Percentiles rank a stretch among this genome's conserved stretches.
These are phyloP conservation scores for Trichophaea hybrida DNA, from an alignment of 2,329 filamentous ascomycete genomes.

Conservation along the genomic window DNA sequence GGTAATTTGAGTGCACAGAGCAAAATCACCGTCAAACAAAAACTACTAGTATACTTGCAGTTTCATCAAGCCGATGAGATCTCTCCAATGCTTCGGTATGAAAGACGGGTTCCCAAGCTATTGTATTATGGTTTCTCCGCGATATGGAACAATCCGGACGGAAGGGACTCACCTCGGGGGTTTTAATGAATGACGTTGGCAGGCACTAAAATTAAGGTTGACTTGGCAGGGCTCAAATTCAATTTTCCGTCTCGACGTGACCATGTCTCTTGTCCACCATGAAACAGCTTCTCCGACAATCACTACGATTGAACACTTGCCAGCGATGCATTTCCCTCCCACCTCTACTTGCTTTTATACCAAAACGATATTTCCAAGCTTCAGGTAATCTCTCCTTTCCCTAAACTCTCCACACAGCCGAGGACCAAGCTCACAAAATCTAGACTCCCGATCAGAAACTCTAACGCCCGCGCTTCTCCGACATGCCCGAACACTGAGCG, in stretches of 20 bases:
- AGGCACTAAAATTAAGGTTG: neutral
- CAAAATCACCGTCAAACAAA: neutral
- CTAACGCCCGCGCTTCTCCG: slow-evolving; percentile 39
- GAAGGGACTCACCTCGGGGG: too few relatives aligned
- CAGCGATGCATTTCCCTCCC: too few relatives aligned
- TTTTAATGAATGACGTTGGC: too few relatives aligned
- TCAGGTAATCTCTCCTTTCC: neutral
- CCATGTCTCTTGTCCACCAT: neutral
- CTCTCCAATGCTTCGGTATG: too few relatives aligned
- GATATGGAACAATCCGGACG: too few relatives aligned
- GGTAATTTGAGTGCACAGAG: neutral
- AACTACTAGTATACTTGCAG: too few relatives aligned
- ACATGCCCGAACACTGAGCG: slow-evolving; percentile 44
- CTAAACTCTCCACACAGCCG: neutral
- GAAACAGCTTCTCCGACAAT: neutral
- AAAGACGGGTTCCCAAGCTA: too few relatives aligned
- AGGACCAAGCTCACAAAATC: neutral
- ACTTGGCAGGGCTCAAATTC: neutral
- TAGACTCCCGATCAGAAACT: neutral
- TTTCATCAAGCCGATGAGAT: too few relatives aligned
- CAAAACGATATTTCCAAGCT: neutral
- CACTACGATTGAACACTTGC: neutral
- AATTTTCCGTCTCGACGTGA: neutral
- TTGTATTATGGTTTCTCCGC: too few relatives aligned
- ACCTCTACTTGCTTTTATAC: neutral